phyloP scores from a whole-genome alignment of 2,329 filamentous ascomycete species.

The Nothopassalora personata region DNA sequence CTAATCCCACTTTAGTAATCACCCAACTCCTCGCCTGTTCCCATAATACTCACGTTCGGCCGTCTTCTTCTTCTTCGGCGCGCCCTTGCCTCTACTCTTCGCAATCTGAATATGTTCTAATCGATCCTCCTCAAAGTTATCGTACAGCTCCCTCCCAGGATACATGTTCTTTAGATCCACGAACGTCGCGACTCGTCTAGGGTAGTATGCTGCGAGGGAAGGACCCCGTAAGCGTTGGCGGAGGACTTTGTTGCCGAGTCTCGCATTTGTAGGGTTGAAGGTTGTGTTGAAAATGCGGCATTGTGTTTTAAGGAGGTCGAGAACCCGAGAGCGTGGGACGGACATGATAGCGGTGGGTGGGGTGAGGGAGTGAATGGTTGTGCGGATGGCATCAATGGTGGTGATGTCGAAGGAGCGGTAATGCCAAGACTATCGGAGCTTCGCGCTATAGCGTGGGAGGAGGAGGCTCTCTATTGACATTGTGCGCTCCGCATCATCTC shows the following conservation, averaged over 20 bases:
- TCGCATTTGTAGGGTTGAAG: conserved; percentile 77
- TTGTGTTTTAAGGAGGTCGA: conserved; percentile 83
- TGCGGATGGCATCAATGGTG: neutral
- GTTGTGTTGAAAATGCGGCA: conserved; percentile 87
- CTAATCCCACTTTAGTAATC: conserved; percentile 9
- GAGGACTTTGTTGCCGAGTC: conserved; percentile 86
- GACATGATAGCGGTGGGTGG: conserved; percentile 38
- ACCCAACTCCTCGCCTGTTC: neutral
- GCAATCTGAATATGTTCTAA: conserved; percentile 59
- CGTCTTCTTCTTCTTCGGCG: conserved; percentile 81
- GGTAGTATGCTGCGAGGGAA: conserved; percentile 80
- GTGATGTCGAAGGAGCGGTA: neutral
- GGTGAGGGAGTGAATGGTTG: neutral
- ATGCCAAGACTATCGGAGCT: neutral
- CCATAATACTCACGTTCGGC: conserved; percentile 38
- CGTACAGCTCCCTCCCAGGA: conserved; percentile 61
- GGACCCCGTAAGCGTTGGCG: conserved; percentile 85
- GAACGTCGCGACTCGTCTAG: conserved; percentile 65
- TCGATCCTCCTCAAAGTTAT: conserved; percentile 75
- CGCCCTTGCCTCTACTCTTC: conserved; percentile 76
- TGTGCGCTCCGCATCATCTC: neutral
- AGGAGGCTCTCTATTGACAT: neutral
- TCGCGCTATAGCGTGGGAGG: too few relatives aligned
- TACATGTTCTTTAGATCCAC: conserved; percentile 69
- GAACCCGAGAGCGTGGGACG: conserved; percentile 48